Evolutionary conservation across 306 rosid genomes (phyloP).

Genomic region (Castanea sativa): DNA sequence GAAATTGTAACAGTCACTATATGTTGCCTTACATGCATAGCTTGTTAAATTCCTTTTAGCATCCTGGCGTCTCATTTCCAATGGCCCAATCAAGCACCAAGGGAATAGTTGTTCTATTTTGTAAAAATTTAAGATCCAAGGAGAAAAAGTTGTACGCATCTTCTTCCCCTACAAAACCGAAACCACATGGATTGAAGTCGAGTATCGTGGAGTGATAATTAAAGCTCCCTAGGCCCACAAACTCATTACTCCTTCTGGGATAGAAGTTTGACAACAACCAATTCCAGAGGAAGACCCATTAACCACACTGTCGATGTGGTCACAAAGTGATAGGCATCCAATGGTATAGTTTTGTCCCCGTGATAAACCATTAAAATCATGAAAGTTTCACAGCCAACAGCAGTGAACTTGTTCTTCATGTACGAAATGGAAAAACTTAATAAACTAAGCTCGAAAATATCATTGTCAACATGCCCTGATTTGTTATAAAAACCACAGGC

Average conservation of each 20-base stretch:
- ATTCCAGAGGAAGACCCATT: slow-evolving; percentile 15
- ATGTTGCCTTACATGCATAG: slow-evolving; percentile 20
- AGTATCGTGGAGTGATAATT: background rate
- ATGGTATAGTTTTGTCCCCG: background rate
- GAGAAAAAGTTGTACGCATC: slow-evolving; percentile 6
- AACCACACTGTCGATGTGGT: background rate
- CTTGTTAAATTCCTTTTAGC: background rate
- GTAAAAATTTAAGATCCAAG: background rate
- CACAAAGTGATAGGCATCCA: background rate
- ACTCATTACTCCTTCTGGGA: background rate
- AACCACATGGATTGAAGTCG: background rate
- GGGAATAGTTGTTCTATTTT: background rate
- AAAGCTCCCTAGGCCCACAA: background rate
- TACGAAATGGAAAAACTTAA: background rate
- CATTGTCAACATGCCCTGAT: background rate
- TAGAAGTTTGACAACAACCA: slow-evolving; percentile 12
- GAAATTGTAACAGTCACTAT: slow-evolving; percentile 20
- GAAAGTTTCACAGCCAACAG: background rate
- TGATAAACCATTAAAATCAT: background rate
- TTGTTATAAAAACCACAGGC: background rate
- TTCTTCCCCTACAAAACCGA: slow-evolving; percentile 22
- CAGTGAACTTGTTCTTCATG: slow-evolving; percentile 4
- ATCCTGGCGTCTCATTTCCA: background rate
- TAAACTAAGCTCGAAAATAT: background rate
- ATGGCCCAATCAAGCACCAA: slow-evolving; percentile 23